These are phyloP conservation scores for Thuja plicata DNA, from an alignment of 83 land plant species.

Conservation along the genomic window DNA sequence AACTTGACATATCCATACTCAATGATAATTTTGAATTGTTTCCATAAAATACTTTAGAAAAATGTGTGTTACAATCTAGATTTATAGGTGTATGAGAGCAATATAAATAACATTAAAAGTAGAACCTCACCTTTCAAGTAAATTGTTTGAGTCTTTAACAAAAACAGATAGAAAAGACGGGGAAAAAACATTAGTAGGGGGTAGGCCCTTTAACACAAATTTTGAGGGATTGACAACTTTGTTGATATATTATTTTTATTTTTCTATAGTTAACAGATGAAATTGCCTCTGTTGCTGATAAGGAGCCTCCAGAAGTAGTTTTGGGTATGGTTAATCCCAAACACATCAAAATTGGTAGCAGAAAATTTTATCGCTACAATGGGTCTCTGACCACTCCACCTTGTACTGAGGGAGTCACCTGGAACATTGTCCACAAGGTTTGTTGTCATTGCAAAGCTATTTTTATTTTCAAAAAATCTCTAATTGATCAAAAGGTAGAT, in stretches of 20 bases:
- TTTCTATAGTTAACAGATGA: neutral
- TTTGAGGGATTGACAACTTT: neutral
- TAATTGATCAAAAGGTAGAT: neutral
- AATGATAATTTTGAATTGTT: neutral
- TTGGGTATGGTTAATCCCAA: slow-evolving; percentile 34
- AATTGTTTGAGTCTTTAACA: too few relatives aligned
- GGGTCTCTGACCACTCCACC: slow-evolving; percentile 56
- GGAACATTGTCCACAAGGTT: slow-evolving; percentile 40
- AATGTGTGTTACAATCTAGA: too few relatives aligned
- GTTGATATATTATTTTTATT: neutral
- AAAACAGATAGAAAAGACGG: too few relatives aligned
- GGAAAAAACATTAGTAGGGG: neutral
- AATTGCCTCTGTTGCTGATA: neutral
- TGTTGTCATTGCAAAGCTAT: neutral
- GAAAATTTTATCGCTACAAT: slow-evolving; percentile 40
- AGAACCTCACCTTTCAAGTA: too few relatives aligned
- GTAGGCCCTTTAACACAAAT: too few relatives aligned
- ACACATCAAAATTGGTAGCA: slow-evolving; percentile 24
- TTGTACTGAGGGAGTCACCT: slow-evolving; percentile 47
- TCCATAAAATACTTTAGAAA: too few relatives aligned
- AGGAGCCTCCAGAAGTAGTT: slow-evolving; percentile 11
- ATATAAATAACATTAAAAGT: too few relatives aligned
- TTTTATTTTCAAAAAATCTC: neutral
- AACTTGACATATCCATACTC: neutral
- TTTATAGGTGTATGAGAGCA: neutral